A percentile compares a stretch with the other conserved stretches of the same genome.
Evolutionary conservation across 2,329 filamentous ascomycete genomes (phyloP).

Genomic region (Bipolaris bicolor): DNA sequence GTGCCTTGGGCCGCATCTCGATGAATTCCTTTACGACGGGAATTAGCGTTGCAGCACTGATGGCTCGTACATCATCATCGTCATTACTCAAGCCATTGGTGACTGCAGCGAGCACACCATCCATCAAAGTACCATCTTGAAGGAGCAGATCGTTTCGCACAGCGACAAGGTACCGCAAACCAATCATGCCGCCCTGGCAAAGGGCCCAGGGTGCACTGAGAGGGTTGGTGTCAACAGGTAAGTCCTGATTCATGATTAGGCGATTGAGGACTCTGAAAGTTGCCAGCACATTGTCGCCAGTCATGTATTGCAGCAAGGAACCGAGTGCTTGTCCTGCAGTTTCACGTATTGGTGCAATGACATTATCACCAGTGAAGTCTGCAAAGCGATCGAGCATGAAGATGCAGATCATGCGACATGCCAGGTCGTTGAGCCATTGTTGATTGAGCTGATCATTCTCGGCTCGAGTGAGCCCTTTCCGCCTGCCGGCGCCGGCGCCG

Average conservation of each 20-base stretch:
- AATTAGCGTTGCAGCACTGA: slow-evolving; percentile 95
- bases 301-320: slow-evolving; percentile 83
- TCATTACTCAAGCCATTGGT: slow-evolving; percentile 91
- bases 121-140: slow-evolving; percentile 82
- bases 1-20: slow-evolving; percentile 75
- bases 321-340: slow-evolving; percentile 94
- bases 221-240: slow-evolving; percentile 54
- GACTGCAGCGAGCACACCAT: slow-evolving; percentile 88
- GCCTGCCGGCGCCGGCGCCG: slow-evolving; percentile 82
- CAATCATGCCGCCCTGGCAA: slow-evolving; percentile 97
- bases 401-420: slow-evolving; percentile 92
- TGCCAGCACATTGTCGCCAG: slow-evolving; percentile 76
- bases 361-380: slow-evolving; percentile 96
- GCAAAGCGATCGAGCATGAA: slow-evolving; percentile 98
- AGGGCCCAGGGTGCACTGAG: slow-evolving; percentile 84
- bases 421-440: slow-evolving; percentile 89
- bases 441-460: slow-evolving; percentile 84
- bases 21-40: slow-evolving; percentile 97
- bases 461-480: slow-evolving; percentile 68
- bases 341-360: slow-evolving; percentile 93
- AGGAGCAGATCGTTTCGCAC: slow-evolving; percentile 91
- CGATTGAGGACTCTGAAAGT: slow-evolving; percentile 85
- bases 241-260: slow-evolving; percentile 88
- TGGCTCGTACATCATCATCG: slow-evolving; percentile 95
- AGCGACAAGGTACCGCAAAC: slow-evolving; percentile 90